A percentile compares a stretch with the other conserved stretches of the same genome.
These are phyloP conservation scores for Tranzscheliella williamsii DNA, from an alignment of 1,284 basidiomycete species.

Conservation along the genomic window DNA sequence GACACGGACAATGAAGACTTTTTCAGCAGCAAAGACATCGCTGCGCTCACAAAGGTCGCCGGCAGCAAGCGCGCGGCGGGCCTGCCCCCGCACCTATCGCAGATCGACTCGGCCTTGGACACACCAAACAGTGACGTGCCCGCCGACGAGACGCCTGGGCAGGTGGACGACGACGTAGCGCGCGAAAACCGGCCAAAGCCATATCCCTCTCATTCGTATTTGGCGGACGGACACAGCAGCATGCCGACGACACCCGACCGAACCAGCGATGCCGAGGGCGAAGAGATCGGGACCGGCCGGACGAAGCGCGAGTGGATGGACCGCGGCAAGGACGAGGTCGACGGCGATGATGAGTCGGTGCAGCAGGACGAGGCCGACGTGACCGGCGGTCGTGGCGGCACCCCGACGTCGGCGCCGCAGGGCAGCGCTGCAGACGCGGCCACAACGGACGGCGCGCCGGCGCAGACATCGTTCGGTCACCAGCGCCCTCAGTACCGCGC, in stretches of 20 bases:
- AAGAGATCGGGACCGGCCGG: slow-evolving; percentile 1
- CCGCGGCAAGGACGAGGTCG: slow-evolving; percentile 1
- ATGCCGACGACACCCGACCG: too few species aligned
- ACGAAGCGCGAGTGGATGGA: slow-evolving; percentile 28
- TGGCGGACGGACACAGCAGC: too few species aligned
- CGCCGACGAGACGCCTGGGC: too few species aligned
- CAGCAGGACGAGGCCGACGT: neutral
- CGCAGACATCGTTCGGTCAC: too few species aligned
- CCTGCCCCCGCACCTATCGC: slow-evolving; percentile 1
- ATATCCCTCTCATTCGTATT: slow-evolving; percentile 24
- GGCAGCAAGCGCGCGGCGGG: slow-evolving; percentile 18
- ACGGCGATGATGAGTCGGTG: neutral
- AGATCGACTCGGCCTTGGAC: slow-evolving; percentile 16
- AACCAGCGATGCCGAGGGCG: too few species aligned
- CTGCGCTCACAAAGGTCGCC: slow-evolving; percentile 5
- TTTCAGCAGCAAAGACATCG: slow-evolving; percentile 2
- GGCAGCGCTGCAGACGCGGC: too few species aligned
- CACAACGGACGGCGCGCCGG: too few species aligned
- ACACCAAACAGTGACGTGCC: slow-evolving; percentile 19
- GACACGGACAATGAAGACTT: slow-evolving; percentile 41
- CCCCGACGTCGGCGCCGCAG: too few species aligned
- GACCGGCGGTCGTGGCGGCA: too few species aligned
- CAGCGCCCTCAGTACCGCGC: slow-evolving; percentile 21
- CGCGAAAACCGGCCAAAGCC: slow-evolving; percentile 16
- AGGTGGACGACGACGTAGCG: too few species aligned